These are phyloP conservation scores for Chalaropsis thielavioides DNA, from an alignment of 2,329 filamentous ascomycete species.

Conservation along the genomic window DNA sequence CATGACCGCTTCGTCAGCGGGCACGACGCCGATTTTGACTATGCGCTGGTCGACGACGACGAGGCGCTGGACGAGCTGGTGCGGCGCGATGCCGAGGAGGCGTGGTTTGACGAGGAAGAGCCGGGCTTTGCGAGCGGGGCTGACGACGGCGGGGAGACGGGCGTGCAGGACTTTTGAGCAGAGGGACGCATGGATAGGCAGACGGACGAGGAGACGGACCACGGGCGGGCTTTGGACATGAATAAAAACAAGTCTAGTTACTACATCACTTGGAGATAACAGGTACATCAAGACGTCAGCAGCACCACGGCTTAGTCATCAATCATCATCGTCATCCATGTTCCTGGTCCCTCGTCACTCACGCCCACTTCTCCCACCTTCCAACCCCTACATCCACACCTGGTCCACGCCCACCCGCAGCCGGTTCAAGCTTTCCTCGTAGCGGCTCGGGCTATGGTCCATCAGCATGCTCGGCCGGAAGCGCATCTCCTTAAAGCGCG, in stretches of 20 bases:
- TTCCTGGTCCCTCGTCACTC: not conserved
- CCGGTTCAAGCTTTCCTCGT: constrained; percentile 53
- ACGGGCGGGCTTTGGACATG: too few relatives aligned
- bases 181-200: not conserved
- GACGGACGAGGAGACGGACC: too few relatives aligned
- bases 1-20: constrained; percentile 60
- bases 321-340: not conserved
- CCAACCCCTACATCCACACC: constrained; percentile 13
- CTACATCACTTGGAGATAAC: too few relatives aligned
- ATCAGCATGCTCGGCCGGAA: constrained; percentile 62
- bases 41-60: constrained; percentile 52
- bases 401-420: constrained; percentile 37
- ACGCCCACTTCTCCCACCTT: not conserved
- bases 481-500: constrained; percentile 51
- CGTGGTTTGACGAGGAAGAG: constrained; percentile 69
- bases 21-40: constrained; percentile 66
- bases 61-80: constrained; percentile 48
- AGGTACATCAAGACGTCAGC: too few relatives aligned
- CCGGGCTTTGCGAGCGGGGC: constrained; percentile 45
- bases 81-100: constrained; percentile 52
- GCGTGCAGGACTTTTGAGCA: constrained; percentile 53
- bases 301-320: not conserved
- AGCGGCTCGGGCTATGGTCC: constrained; percentile 61
- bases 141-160: constrained; percentile 44
- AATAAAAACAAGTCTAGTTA: too few relatives aligned